A percentile compares a stretch with the other conserved stretches of the same genome.
These are phyloP conservation scores for Cordyceps pruinosa DNA, from an alignment of 2,329 filamentous ascomycete genomes.

Conservation along the genomic window DNA sequence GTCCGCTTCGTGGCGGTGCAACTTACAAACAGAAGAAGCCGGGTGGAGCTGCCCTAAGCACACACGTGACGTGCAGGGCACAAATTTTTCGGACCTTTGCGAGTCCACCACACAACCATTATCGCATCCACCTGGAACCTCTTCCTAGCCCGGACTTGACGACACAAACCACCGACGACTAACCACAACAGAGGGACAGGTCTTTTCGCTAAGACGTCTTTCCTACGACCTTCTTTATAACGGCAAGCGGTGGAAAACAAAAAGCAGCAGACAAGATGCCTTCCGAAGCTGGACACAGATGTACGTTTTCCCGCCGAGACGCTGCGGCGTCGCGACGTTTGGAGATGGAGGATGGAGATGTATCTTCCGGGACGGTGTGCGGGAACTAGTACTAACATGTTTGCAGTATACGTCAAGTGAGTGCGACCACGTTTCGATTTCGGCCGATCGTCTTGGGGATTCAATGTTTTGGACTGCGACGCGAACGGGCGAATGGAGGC, in stretches of 20 bases:
- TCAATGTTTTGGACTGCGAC: background rate
- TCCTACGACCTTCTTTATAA: constrained; percentile 29
- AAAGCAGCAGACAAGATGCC: constrained; percentile 65
- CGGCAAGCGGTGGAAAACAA: constrained; percentile 38
- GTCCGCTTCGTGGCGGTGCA: constrained; percentile 5
- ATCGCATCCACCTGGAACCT: constrained; percentile 16
- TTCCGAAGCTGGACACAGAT: constrained; percentile 82
- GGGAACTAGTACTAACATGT: constrained; percentile 32
- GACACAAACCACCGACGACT: constrained; percentile 13
- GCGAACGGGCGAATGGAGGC: background rate
- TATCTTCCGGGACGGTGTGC: constrained; percentile 4
- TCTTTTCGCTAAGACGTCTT: constrained; percentile 40
- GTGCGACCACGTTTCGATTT: constrained; percentile 33
- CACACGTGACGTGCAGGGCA: constrained; percentile 12
- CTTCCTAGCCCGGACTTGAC: constrained; percentile 13
- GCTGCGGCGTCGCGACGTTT: background rate
- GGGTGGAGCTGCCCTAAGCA: constrained; percentile 8
- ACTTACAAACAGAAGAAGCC: background rate
- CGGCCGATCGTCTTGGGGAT: constrained; percentile 20
- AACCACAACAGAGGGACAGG: constrained; percentile 26
- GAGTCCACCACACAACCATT: constrained; percentile 15
- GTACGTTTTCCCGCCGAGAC: constrained; percentile 51
- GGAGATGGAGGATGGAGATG: background rate
- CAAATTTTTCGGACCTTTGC: constrained; percentile 11
- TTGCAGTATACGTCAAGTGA: constrained; percentile 82